Evolutionary conservation across 1,139 yeast genomes (phyloP), one percentile per base, ranked within the genome.

Genomic region (Taphrina communis): DNA sequence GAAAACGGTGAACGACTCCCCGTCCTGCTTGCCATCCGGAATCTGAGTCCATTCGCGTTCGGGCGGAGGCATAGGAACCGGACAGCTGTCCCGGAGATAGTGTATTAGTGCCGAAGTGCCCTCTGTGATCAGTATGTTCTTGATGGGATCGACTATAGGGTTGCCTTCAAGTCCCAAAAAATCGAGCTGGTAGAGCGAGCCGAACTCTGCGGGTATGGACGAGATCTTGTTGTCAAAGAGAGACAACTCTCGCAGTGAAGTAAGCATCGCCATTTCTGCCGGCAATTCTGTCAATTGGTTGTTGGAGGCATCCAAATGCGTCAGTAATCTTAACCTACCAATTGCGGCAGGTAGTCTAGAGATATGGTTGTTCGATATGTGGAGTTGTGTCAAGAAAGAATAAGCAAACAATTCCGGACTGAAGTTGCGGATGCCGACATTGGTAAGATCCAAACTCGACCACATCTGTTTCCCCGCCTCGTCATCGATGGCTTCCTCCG

Each of bases 121-220:
- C 72, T 87, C 88, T 73, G 88, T 89, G 0, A 96, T 87, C 70
- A 94, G 77, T 42, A 89, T 83, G 72, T 87, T 85, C 67, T 91
- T 86, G 69, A 85, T 78, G 55, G 84, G 86, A 70, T 83, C 82
- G 74, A 88, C 90, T 74, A 94, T 79, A 7, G 96, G 93, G 77
- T 95, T 95, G 1, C 99, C 99, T 78, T 94, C 98, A 67, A 94
- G 82, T 51, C 99, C 99, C 69, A 95, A 80, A 76, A 93, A 88
- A 73, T 90, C 89, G 72, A 95, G 82, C 75, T 91, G 96, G 77
- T 88, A 89, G 72, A 95, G 82, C 75, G 88, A 88, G 48, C 99
- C 97, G 77, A 94, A 87, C 76, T 90, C 95, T 77, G 81, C 83
- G 0, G 99, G 99, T 71, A 95, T 80, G 0, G 86, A 83, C 70